Evolutionary conservation across 331 rosid species (phyloP), one percentile per base, ranked within the genome.

Genomic region (Quercus tomentella): DNA sequence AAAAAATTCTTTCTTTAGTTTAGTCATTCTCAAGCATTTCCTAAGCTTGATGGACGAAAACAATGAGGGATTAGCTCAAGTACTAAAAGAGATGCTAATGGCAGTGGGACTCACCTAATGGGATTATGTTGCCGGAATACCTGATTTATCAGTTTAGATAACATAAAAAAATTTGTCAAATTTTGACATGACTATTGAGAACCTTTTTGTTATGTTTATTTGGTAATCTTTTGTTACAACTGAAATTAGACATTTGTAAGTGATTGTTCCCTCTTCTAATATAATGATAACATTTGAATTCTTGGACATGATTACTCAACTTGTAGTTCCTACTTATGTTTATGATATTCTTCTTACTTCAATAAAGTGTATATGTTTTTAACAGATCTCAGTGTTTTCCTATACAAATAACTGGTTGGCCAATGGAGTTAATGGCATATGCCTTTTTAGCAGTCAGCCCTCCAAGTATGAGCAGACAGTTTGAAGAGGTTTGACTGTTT

Each of bases 401-500:
- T 12, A 14, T 94, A 80, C 94, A 86, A 87, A 16, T 94, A 74
- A 92, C 97, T 75, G 98, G 98, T 72, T 94, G 97, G 97, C 97
- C 98, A 1, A 70, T 77, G 89, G 97, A 95, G 85, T 76, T 95
- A 72, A 90, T 90, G 97, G 97, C 99, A 14, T 95, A 88, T 73
- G 99, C 99, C 80, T 95, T 91, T 87, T 87, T 93, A 82, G 94
- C 90, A 26, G 93, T 90, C 66, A 89, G 97, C 76, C 98, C 97
- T 82, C 85, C 98, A 79, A 93, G 91, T 84, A 88, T 90, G 97
- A 90, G 78, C 79, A 87, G 80, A 31, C 77, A 90, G 73, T 95
- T 93, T 87, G 88, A 88, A 80, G 97, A 95, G 99, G 97, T 95
- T 55, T 56, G 87, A 55, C 58, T 25, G 73, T 68, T 28, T 76